phyloP scores from a whole-genome alignment of 441 rosid genomes.

The Gossypium davidsonii region DNA sequence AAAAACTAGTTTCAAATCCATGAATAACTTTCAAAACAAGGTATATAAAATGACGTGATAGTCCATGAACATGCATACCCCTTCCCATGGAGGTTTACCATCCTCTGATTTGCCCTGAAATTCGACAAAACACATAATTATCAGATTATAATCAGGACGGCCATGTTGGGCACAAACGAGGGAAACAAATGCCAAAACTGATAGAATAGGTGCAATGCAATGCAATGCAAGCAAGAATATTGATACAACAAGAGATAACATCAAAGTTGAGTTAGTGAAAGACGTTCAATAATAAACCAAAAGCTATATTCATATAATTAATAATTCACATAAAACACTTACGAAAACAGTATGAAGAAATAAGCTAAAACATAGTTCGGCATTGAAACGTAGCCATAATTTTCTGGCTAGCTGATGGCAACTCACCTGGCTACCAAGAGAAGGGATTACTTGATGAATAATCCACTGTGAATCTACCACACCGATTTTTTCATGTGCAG shows the following conservation, averaged over 20 bases:
- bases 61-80: slow-evolving; percentile 34
- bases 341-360: not conserved
- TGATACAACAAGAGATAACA: not conserved
- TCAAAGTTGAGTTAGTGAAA: not conserved
- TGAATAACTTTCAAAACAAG: not conserved
- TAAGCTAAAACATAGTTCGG: not conserved
- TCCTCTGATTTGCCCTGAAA: slow-evolving; percentile 47
- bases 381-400: not conserved
- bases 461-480: slow-evolving; percentile 86
- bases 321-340: not conserved
- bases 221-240: not conserved
- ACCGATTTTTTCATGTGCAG: slow-evolving; percentile 76
- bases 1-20: not conserved
- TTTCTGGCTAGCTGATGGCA: slow-evolving; percentile 8
- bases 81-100: slow-evolving; percentile 70
- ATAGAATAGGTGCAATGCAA: not conserved
- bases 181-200: not conserved
- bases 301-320: not conserved
- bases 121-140: slow-evolving; percentile 12
- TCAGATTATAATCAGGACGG: slow-evolving; percentile 8
- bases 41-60: not conserved
- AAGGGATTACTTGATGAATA: slow-evolving; percentile 70
- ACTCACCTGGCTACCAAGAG: slow-evolving; percentile 64
- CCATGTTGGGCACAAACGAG: not conserved
- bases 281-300: not conserved